Conservation (phyloP, 768 basidiomycete species). For the Xerocomellus amylosporus region DNA sequence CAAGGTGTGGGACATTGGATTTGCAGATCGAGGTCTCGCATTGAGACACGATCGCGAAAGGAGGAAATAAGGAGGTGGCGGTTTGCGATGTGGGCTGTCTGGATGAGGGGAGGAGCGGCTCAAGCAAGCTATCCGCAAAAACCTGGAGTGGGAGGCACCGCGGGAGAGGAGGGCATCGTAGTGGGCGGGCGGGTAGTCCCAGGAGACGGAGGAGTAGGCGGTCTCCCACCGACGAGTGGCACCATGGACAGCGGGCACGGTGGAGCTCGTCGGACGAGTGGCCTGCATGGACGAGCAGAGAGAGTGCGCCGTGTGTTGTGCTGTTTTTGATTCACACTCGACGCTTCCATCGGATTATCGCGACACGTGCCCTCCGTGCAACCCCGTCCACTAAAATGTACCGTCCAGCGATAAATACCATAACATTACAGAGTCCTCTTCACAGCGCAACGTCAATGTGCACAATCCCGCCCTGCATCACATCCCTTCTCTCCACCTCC, state of each 20-base stretch:
- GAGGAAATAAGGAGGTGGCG: neutral
- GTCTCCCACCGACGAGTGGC: conserved; percentile 10
- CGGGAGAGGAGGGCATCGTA: conserved; percentile 22
- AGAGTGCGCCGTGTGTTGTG: neutral
- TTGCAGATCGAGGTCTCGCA: conserved; percentile 5
- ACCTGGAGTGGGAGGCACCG: conserved; percentile 29
- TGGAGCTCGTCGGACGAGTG: too few relatives aligned
- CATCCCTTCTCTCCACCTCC: conserved; percentile 22
- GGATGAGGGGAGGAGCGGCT: neutral
- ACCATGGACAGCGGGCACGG: conserved; percentile 12
- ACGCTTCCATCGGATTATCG: conserved; percentile 24
- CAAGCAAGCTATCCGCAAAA: conserved; percentile 25
- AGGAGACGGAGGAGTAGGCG: conserved; percentile 13
- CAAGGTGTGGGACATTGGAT: conserved; percentile 4
- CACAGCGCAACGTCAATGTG: conserved; percentile 26
- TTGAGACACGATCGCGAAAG: conserved; percentile 1
- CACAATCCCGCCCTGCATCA: conserved; percentile 25
- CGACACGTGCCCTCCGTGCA: conserved; percentile 12
- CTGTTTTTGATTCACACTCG: conserved; percentile 15
- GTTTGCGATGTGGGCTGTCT: neutral
- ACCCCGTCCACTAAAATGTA: too few relatives aligned
- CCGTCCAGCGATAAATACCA: conserved; percentile 15
- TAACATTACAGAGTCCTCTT: conserved; percentile 11
- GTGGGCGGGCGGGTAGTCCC: conserved; percentile 21
- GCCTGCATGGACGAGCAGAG: too few relatives aligned